Percentiles rank a stretch among this genome's conserved stretches.
phyloP scores from a whole-genome alignment of 352 stramenopile species.

The Phytophthora boehmeriae region DNA sequence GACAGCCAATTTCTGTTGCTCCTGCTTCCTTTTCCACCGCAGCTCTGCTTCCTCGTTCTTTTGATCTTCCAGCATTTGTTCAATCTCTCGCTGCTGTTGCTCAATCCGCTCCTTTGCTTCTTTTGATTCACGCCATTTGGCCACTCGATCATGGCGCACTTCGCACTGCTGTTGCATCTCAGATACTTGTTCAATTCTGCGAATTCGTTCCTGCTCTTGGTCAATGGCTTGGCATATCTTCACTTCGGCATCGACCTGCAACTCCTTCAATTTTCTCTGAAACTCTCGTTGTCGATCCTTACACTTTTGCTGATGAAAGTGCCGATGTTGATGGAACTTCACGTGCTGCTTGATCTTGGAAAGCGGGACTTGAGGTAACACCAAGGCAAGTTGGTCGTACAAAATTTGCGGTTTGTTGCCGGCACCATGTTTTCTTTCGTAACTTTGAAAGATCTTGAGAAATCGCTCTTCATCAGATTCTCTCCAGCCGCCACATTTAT shows the following conservation, averaged over 20 bases:
- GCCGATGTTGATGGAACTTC: slow-evolving; percentile 64
- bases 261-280: slow-evolving; percentile 37
- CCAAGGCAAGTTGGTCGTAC: slow-evolving; percentile 60
- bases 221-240: slow-evolving; percentile 35
- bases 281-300: slow-evolving; percentile 54
- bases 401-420: slow-evolving; percentile 58
- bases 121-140: slow-evolving; percentile 55
- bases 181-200: slow-evolving; percentile 41
- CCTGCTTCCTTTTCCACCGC: slow-evolving; percentile 47
- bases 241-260: slow-evolving; percentile 31
- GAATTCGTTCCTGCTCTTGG: slow-evolving; percentile 31
- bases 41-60: slow-evolving; percentile 44
- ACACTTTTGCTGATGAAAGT: slow-evolving; percentile 63
- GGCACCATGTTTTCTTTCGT: slow-evolving; percentile 35
- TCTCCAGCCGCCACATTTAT: slow-evolving; percentile 51
- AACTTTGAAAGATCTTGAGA: slow-evolving; percentile 55
- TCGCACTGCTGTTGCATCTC: slow-evolving; percentile 48
- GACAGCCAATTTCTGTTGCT: slow-evolving; percentile 54
- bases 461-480: slow-evolving; percentile 65
- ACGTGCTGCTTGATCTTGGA: slow-evolving; percentile 55
- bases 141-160: slow-evolving; percentile 47
- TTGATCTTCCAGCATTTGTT: slow-evolving; percentile 44
- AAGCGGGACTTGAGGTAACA: slow-evolving; percentile 44
- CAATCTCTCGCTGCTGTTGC: slow-evolving; percentile 60
- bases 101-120: slow-evolving; percentile 64